Conservation (phyloP, 768 basidiomycete species). For the Suillus occidentalis region DNA sequence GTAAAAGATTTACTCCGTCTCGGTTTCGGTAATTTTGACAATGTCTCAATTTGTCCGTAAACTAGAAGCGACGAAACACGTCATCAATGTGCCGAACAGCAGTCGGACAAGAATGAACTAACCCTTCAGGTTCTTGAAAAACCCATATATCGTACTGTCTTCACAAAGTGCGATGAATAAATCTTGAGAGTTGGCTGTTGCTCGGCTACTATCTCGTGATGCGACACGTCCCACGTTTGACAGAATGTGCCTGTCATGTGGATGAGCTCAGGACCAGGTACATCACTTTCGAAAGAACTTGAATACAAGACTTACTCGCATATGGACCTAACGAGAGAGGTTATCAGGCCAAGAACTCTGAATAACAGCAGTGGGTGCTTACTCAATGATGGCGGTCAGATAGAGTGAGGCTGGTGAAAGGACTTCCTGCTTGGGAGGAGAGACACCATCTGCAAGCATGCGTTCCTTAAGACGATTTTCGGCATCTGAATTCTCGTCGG, state of each 20-base stretch:
- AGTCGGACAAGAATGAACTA: constrained; percentile 19
- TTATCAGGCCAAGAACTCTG: constrained; percentile 27
- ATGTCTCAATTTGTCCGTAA: constrained; percentile 73
- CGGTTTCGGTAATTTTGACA: constrained; percentile 56
- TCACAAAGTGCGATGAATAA: constrained; percentile 88
- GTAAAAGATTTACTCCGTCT: constrained; percentile 72
- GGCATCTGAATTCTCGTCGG: constrained; percentile 69
- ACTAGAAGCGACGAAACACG: constrained; percentile 43
- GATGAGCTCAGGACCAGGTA: constrained; percentile 12
- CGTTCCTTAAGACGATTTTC: constrained; percentile 64
- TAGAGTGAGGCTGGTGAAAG: constrained; percentile 85
- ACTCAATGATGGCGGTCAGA: constrained; percentile 93
- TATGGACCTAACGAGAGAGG: constrained; percentile 54
- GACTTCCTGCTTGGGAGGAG: constrained; percentile 52
- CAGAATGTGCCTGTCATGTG: constrained; percentile 66
- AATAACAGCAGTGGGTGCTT: constrained; percentile 38
- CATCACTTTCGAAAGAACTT: constrained; percentile 4
- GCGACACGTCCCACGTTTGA: constrained; percentile 83
- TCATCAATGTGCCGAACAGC: constrained; percentile 16
- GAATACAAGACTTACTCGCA: constrained; percentile 69
- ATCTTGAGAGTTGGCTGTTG: constrained; percentile 74
- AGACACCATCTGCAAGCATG: constrained; percentile 51
- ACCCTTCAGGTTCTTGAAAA: constrained; percentile 90
- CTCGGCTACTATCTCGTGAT: constrained; percentile 80
- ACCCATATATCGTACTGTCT: constrained; percentile 81